Evolutionary conservation across 2,329 filamentous ascomycete species (phyloP), one percentile per base, ranked within the genome.

Genomic region (Neophaeococcomyces aloes): DNA sequence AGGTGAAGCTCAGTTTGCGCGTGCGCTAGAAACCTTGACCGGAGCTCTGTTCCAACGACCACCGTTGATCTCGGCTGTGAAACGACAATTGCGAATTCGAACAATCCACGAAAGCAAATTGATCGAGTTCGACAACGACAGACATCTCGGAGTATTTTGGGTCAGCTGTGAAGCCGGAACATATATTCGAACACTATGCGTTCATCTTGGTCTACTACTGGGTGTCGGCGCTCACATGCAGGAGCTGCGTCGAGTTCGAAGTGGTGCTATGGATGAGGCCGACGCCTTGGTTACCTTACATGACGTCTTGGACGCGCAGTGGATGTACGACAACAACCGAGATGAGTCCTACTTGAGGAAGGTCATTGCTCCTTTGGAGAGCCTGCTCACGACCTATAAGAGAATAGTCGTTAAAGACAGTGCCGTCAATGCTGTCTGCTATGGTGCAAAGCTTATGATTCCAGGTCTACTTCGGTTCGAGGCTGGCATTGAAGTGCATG

Each of bases 361-460:
- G 58, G 88, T 96, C 60, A 95, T 98, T 64, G 76, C 83, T 53
- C 91, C 91, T 18, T 76, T 98, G 17, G 91, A 98, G 75, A 89
- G 82, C 45, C 79, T 98, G 39, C 76, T 98, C 56, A 86, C 81
- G 31, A 81, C 81, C 42, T 96, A 96, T 75, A 96, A 96, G 79
- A 81, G 91, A 61, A 79, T 98, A 53, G 88, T 98, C 18, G 88
- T 98, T 61, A 98, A 98, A 78, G 91, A 94, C 64, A 88, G 82
- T 58, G 85, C 85, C 21, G 88, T 98, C 58, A 96, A 95, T 64
- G 91, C 91, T 47, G 87, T 98, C 46, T 95, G 88, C 76, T 96
- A 96, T 65, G 91, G 91, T 68, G 91, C 91, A 37, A 96, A 96
- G 74, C 79, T 98, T 52, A 98, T 96, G 91, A 83, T 96, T 68